Percentiles rank a stretch among this genome's conserved stretches.
Evolutionary conservation across 768 basidiomycete genomes (phyloP).

Genomic region (Mycena pura): DNA sequence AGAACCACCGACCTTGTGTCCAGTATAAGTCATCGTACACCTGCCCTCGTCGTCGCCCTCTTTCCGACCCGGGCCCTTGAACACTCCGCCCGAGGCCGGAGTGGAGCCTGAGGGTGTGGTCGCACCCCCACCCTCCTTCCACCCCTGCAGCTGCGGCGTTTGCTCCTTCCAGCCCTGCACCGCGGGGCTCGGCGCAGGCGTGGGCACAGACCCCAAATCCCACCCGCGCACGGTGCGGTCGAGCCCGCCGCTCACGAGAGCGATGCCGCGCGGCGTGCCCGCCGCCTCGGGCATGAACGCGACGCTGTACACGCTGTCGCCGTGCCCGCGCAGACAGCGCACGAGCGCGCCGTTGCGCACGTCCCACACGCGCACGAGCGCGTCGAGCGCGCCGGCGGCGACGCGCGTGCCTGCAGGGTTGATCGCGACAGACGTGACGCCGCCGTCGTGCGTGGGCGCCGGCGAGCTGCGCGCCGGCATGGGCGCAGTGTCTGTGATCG

Average conservation of each 20-base stretch:
- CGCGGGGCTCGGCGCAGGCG: conserved; percentile 1
- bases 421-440: conserved; percentile 69
- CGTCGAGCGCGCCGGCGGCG: conserved; percentile 63
- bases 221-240: conserved; percentile 59
- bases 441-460: conserved; percentile 40
- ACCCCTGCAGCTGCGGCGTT: conserved; percentile 65
- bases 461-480: conserved; percentile 41
- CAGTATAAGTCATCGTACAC: conserved; percentile 86
- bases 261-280: conserved; percentile 44
- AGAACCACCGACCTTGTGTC: conserved; percentile 79
- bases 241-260: conserved; percentile 40
- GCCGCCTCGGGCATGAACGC: conserved; percentile 75
- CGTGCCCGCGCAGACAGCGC: conserved; percentile 66
- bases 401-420: conserved; percentile 65
- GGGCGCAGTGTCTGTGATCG: conserved; percentile 21
- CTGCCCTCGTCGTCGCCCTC: conserved; percentile 58
- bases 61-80: conserved; percentile 49
- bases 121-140: conserved; percentile 68
- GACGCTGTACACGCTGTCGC: conserved; percentile 70
- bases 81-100: neutral
- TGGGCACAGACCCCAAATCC: conserved; percentile 11
- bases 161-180: conserved; percentile 25
- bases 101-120: neutral
- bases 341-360: conserved; percentile 60
- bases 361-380: conserved; percentile 75